These are phyloP conservation scores for Leucoagaricus sp. DNA, from an alignment of 1,284 basidiomycete species.

Conservation along the genomic window DNA sequence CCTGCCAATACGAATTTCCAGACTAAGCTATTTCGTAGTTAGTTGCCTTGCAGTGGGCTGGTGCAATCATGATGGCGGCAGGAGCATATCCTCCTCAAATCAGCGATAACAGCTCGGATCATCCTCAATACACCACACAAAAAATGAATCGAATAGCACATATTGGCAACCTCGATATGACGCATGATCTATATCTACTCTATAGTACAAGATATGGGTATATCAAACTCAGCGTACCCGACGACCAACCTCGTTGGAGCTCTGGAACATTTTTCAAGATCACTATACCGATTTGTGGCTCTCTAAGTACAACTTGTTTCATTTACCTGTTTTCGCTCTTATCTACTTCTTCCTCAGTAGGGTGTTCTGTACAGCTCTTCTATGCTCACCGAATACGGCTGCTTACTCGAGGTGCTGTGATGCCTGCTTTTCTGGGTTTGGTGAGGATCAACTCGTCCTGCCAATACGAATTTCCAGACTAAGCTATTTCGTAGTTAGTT, in stretches of 20 bases:
- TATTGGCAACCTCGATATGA: not conserved
- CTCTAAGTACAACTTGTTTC: not conserved
- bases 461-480: not conserved
- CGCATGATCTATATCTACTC: conserved; percentile 1
- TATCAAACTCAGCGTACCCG: not conserved
- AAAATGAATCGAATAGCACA: not conserved
- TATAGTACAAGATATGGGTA: conserved; percentile 7
- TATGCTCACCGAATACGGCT: conserved; percentile 5
- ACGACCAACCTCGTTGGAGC: not conserved
- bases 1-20: not conserved
- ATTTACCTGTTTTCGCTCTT: not conserved
- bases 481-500: not conserved
- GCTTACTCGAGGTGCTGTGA: not conserved
- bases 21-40: not conserved
- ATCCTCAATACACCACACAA: not conserved
- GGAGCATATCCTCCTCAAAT: not conserved
- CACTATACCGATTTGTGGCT: conserved; percentile 8
- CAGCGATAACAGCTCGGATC: not conserved
- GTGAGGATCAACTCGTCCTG: not conserved
- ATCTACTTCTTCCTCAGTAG: not conserved
- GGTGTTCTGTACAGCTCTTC: conserved; percentile 1
- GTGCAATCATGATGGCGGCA: conserved; percentile 5
- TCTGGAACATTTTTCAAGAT: not conserved
- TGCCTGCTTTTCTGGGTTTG: not conserved
- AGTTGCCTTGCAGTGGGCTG: not conserved